A percentile compares a stretch with the other conserved stretches of the same genome.
These are phyloP conservation scores for Xylona heveae DNA, from an alignment of 495 filamentous ascomycete species.

Conservation along the genomic window DNA sequence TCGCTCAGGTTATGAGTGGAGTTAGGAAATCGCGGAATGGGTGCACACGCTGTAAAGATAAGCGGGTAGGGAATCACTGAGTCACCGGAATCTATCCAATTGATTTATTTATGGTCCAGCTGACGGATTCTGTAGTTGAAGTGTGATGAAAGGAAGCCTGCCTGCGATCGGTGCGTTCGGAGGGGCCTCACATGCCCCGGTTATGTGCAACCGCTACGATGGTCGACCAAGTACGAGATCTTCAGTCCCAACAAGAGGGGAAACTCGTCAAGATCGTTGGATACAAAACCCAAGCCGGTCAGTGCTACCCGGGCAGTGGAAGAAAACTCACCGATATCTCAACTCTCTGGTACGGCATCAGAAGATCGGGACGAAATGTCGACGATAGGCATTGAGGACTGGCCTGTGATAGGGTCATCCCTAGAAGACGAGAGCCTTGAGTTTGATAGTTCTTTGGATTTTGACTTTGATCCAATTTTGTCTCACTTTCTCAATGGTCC, in stretches of 20 bases:
- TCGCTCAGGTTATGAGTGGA: too few species aligned
- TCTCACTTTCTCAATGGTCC: not conserved
- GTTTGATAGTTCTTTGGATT: not conserved
- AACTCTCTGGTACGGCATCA: not conserved
- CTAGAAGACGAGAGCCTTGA: not conserved
- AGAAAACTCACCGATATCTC: not conserved
- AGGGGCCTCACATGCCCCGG: constrained; percentile 28
- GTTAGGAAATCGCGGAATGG: too few species aligned
- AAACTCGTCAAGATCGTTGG: constrained; percentile 2
- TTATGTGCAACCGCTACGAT: constrained; percentile 28
- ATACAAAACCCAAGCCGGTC: constrained; percentile 16
- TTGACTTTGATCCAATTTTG: not conserved
- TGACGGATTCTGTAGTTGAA: too few species aligned
- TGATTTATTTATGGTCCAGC: too few species aligned
- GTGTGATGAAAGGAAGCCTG: too few species aligned
- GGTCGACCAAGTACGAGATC: constrained; percentile 30
- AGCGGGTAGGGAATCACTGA: too few species aligned
- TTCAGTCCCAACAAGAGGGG: constrained; percentile 7
- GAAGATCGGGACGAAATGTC: not conserved
- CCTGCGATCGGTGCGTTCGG: constrained; percentile 28
- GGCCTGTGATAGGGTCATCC: not conserved
- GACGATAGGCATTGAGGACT: not conserved
- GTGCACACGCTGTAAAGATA: too few species aligned
- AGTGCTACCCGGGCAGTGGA: constrained; percentile 2
- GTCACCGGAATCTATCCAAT: too few species aligned